Conservation (phyloP, 2,329 filamentous ascomycete species). For the Aspergillus alliaceus region DNA sequence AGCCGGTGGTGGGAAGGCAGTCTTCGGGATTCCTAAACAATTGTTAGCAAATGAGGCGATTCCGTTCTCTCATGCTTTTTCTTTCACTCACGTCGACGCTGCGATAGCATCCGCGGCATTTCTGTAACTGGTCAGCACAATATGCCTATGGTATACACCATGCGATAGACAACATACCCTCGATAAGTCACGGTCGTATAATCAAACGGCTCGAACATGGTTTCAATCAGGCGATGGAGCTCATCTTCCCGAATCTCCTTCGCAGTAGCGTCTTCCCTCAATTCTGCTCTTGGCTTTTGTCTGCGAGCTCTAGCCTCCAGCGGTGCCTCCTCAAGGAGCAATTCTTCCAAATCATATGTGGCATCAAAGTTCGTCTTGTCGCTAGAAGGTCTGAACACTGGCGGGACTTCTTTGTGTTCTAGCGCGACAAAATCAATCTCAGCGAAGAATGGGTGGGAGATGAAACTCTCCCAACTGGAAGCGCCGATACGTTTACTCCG, state of each 20-base stretch:
- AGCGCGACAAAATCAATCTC: conserved; percentile 80
- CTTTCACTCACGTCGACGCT: conserved; percentile 31
- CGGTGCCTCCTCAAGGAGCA: conserved; percentile 90
- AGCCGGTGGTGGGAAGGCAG: conserved; percentile 26
- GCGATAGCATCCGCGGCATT: conserved; percentile 43
- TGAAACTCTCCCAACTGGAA: conserved; percentile 79
- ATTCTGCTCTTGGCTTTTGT: conserved; percentile 86
- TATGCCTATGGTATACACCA: neutral
- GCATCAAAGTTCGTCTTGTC: conserved; percentile 99
- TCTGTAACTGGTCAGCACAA: conserved; percentile 19
- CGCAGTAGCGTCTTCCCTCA: conserved; percentile 91
- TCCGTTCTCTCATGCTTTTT: neutral
- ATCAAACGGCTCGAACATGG: conserved; percentile 90
- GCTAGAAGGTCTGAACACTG: conserved; percentile 87
- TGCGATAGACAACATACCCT: conserved; percentile 55
- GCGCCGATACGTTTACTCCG: conserved; percentile 79
- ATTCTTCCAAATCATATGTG: conserved; percentile 93
- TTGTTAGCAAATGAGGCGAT: conserved; percentile 9
- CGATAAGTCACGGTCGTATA: conserved; percentile 82
- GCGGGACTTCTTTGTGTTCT: conserved; percentile 83
- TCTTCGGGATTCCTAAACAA: conserved; percentile 40
- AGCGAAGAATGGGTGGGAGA: conserved; percentile 84
- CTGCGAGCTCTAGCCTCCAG: conserved; percentile 87
- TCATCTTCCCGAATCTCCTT: conserved; percentile 95
- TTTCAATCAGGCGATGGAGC: conserved; percentile 90